phyloP scores from a whole-genome alignment of 345 rosid genomes.

The rapeseed (Brassica napus) region DNA sequence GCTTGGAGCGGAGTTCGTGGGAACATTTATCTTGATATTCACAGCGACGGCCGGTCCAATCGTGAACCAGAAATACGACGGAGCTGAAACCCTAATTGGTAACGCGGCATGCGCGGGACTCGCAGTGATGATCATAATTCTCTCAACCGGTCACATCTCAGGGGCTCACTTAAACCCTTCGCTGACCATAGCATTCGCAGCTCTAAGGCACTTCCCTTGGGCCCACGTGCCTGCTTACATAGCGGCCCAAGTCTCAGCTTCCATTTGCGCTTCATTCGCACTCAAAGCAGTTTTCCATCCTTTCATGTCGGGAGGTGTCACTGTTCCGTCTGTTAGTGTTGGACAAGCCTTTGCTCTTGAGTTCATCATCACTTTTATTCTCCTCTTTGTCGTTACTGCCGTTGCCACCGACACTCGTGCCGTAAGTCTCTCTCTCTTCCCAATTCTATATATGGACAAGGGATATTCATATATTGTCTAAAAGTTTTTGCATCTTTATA shows the following conservation, averaged over 20 bases:
- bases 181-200: conserved; percentile 89
- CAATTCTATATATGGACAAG: not conserved
- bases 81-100: conserved; percentile 83
- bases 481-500: not conserved
- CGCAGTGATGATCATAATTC: conserved; percentile 90
- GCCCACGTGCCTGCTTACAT: conserved; percentile 88
- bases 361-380: conserved; percentile 87
- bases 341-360: conserved; percentile 96
- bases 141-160: conserved; percentile 93
- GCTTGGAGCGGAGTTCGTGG: conserved; percentile 97
- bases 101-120: conserved; percentile 91
- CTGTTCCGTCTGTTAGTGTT: conserved; percentile 73
- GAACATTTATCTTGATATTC: conserved; percentile 89
- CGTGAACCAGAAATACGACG: conserved; percentile 78
- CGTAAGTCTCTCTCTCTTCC: conserved; percentile 47
- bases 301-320: conserved; percentile 91
- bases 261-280: conserved; percentile 92
- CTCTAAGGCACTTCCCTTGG: conserved; percentile 95
- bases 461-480: not conserved
- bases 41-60: conserved; percentile 93
- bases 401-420: conserved; percentile 99
- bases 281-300: conserved; percentile 88
- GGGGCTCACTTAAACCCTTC: conserved; percentile 98
- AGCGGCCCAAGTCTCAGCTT: conserved; percentile 84
- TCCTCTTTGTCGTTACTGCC: conserved; percentile 88